phyloP scores from a whole-genome alignment of 495 filamentous ascomycete species.

The Aspergillus ostianus region DNA sequence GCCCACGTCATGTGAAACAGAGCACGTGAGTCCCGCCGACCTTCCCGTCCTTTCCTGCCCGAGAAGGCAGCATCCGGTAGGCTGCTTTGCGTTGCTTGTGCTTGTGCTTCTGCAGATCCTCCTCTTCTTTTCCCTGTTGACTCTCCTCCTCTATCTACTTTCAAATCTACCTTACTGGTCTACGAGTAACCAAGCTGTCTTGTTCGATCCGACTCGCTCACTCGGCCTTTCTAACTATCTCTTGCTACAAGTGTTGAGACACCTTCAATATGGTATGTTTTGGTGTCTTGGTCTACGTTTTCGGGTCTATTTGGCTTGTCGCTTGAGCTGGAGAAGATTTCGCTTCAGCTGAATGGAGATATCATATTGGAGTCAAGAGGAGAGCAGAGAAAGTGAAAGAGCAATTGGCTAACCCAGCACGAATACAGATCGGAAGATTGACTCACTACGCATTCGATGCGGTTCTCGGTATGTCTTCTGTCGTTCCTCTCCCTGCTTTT shows the following conservation, averaged over 20 bases:
- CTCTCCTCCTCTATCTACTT: not conserved
- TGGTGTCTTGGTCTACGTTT: too few relatives aligned
- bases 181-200: too few relatives aligned
- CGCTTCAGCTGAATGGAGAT: too few relatives aligned
- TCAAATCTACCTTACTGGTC: too few relatives aligned
- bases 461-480: constrained; percentile 67
- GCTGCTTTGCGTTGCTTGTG: constrained; percentile 5
- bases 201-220: too few relatives aligned
- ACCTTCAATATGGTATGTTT: too few relatives aligned
- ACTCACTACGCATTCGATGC: constrained; percentile 97
- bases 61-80: not conserved
- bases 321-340: too few relatives aligned
- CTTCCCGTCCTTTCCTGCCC: constrained; percentile 12
- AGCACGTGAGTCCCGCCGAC: constrained; percentile 18
- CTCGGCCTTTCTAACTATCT: too few relatives aligned
- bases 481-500: not conserved
- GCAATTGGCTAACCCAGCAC: not conserved
- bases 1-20: constrained; percentile 31
- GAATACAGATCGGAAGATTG: constrained; percentile 74
- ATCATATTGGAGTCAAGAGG: not conserved
- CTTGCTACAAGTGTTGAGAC: too few relatives aligned
- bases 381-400: not conserved
- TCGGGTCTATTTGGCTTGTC: too few relatives aligned
- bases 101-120: constrained; percentile 7
- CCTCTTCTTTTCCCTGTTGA: not conserved